These are phyloP conservation scores for Penicillium egyptiacum DNA, from an alignment of 495 filamentous ascomycete species.

Conservation along the genomic window DNA sequence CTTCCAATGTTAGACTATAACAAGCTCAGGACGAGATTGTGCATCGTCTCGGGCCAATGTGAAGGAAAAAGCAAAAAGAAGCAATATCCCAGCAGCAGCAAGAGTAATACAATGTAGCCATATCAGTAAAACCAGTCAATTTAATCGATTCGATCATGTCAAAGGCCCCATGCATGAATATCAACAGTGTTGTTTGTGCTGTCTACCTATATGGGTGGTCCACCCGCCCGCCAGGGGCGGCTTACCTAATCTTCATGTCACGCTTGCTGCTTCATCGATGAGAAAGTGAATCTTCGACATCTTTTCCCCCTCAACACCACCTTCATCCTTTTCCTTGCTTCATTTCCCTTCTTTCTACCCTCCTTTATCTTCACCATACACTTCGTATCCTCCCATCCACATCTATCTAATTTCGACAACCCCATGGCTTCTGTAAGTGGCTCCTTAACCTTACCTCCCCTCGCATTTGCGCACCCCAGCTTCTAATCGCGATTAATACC, in stretches of 20 bases:
- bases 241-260: constrained; percentile 30
- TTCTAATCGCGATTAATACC: constrained; percentile 5
- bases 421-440: constrained; percentile 58
- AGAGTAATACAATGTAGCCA: not conserved
- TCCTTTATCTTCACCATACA: constrained; percentile 3
- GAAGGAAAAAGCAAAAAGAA: not conserved
- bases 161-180: not conserved
- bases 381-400: constrained; percentile 8
- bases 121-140: not conserved
- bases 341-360: constrained; percentile 15
- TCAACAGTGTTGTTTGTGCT: not conserved
- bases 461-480: constrained; percentile 18
- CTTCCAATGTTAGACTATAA: not conserved
- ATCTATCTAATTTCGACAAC: constrained; percentile 19
- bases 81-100: not conserved
- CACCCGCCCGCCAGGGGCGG: constrained; percentile 24
- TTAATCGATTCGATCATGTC: not conserved
- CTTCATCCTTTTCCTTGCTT: constrained; percentile 23
- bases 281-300: constrained; percentile 24
- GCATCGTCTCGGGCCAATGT: not conserved
- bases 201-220: too few species aligned
- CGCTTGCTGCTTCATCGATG: constrained; percentile 27
- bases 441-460: constrained; percentile 21
- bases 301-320: constrained; percentile 22
- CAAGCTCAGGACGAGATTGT: not conserved